These are phyloP conservation scores for Penicillium nordicum DNA, from an alignment of 2,329 filamentous ascomycete genomes.

Conservation along the genomic window DNA sequence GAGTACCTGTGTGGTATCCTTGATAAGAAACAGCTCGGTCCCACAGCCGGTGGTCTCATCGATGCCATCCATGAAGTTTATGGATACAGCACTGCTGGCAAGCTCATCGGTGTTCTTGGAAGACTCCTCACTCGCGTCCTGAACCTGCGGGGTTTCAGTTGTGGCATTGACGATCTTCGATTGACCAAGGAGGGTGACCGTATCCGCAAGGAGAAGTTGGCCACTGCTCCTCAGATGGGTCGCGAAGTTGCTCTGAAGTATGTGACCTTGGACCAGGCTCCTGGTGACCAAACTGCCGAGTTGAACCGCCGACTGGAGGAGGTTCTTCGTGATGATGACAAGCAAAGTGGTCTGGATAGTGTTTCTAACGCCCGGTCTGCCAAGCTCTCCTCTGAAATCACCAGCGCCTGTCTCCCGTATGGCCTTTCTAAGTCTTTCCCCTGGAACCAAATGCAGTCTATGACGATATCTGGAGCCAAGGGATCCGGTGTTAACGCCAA, in stretches of 20 bases:
- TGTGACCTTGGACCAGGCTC: slow-evolving; percentile 71
- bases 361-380: slow-evolving; percentile 71
- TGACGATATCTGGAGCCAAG: slow-evolving; percentile 96
- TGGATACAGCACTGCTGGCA: slow-evolving; percentile 80
- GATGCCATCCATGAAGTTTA: slow-evolving; percentile 93
- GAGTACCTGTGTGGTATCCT: slow-evolving; percentile 87
- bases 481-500: slow-evolving; percentile 91
- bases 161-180: slow-evolving; percentile 92
- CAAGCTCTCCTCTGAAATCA: slow-evolving; percentile 73
- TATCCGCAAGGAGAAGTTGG: slow-evolving; percentile 64
- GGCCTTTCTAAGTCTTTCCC: slow-evolving; percentile 90
- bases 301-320: slow-evolving; percentile 78
- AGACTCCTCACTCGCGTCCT: slow-evolving; percentile 84
- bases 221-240: slow-evolving; percentile 66
- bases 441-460: slow-evolving; percentile 97
- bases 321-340: slow-evolving; percentile 83
- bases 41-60: slow-evolving; percentile 78
- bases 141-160: slow-evolving; percentile 92
- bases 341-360: slow-evolving; percentile 86
- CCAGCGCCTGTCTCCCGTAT: slow-evolving; percentile 71
- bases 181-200: slow-evolving; percentile 77
- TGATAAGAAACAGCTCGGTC: slow-evolving; percentile 93
- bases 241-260: slow-evolving; percentile 80
- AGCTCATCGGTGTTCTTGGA: slow-evolving; percentile 82
- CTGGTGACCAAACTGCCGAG: slow-evolving; percentile 64